These are phyloP conservation scores for Ustanciosporium gigantosporum DNA, from an alignment of 1,284 basidiomycete species.

Conservation along the genomic window DNA sequence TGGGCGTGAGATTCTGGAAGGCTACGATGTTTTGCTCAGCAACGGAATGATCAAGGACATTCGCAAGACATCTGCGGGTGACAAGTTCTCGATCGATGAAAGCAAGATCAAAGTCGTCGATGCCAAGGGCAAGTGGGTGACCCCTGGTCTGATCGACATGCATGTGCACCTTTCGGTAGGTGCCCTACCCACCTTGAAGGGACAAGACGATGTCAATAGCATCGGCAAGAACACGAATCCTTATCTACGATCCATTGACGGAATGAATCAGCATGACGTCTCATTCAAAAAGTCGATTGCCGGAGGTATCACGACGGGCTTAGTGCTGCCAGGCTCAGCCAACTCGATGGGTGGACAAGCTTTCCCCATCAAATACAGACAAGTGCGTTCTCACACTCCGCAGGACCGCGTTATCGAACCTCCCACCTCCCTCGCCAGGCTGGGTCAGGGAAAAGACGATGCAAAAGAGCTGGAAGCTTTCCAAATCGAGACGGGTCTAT, in stretches of 20 bases:
- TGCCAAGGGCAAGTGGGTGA: conserved; percentile 49
- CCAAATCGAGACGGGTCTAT: conserved; percentile 33
- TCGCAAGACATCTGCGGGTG: conserved; percentile 1
- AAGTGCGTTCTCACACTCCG: conserved; percentile 29
- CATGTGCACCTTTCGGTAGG: conserved; percentile 74
- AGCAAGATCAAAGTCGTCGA: conserved; percentile 18
- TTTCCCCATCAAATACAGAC: conserved; percentile 69
- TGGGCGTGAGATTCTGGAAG: conserved; percentile 70
- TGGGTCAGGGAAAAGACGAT: conserved; percentile 29
- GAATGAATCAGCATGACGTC: conserved; percentile 69
- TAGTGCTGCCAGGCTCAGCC: conserved; percentile 69
- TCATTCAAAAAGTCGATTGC: conserved; percentile 68
- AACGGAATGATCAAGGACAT: conserved; percentile 64
- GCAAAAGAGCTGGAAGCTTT: neutral
- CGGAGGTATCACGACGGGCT: conserved; percentile 73
- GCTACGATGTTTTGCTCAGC: conserved; percentile 62
- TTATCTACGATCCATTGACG: conserved; percentile 70
- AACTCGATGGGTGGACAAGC: conserved; percentile 73
- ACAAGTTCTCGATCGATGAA: neutral
- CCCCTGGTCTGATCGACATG: conserved; percentile 70
- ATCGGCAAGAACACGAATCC: conserved; percentile 67
- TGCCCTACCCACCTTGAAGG: conserved; percentile 53
- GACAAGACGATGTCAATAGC: conserved; percentile 66
- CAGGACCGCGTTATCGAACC: conserved; percentile 49
- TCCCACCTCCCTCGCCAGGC: conserved; percentile 37